These are phyloP conservation scores for Clitopilus hobsonii DNA, from an alignment of 768 basidiomycete species.

Conservation along the genomic window DNA sequence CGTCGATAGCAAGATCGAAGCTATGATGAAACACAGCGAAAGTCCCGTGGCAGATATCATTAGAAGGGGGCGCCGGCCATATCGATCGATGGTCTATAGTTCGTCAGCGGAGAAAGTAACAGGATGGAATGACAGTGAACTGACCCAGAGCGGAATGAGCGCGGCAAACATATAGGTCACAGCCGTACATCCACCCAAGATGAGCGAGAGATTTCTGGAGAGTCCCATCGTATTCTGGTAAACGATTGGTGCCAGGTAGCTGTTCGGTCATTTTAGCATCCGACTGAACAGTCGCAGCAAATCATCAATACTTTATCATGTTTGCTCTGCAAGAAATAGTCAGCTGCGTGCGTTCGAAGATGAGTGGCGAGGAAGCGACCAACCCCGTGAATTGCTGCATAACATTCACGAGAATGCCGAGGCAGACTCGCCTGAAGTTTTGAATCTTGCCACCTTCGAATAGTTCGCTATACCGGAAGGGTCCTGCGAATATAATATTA, in stretches of 20 bases:
- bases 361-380: too few relatives aligned
- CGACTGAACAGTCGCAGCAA: neutral
- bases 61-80: conserved; percentile 29
- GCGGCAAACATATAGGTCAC: conserved; percentile 36
- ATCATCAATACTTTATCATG: conserved; percentile 31
- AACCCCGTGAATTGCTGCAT: conserved; percentile 42
- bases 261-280: conserved; percentile 3
- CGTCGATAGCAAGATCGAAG: conserved; percentile 28
- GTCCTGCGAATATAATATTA: conserved; percentile 14
- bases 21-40: conserved; percentile 32
- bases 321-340: conserved; percentile 19
- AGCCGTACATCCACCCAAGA: conserved; percentile 34
- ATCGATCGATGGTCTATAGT: conserved; percentile 32
- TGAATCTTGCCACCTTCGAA: conserved; percentile 30
- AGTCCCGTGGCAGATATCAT: conserved; percentile 33
- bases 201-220: conserved; percentile 31
- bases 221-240: conserved; percentile 39
- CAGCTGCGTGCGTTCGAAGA: neutral
- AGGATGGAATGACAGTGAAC: neutral
- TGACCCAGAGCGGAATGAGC: conserved; percentile 33
- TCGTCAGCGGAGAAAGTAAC: neutral
- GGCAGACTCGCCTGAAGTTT: conserved; percentile 32
- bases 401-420: conserved; percentile 32
- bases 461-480: conserved; percentile 29
- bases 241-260: conserved; percentile 34